Evolutionary conservation across 73 alveolate genomes (phyloP), one percentile per base, ranked within the genome.

Genomic region (Tetrahymena malaccensis): DNA sequence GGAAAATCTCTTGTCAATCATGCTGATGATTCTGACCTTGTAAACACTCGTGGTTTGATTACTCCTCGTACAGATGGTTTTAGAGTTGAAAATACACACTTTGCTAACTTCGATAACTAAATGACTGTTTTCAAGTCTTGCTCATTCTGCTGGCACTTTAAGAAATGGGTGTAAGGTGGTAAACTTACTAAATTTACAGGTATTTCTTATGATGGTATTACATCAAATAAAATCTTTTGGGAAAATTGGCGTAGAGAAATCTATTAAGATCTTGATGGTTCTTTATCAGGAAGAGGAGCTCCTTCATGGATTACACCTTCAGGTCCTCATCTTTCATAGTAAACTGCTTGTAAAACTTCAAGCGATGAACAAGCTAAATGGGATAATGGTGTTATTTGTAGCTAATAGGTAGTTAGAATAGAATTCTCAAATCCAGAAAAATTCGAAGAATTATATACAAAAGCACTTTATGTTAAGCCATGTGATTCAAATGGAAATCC

Each of bases 21-120:
- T 17, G 94, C 94, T 4, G 96, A 85, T 43, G 95, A 58, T 17
- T 34, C 96, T 21, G 35, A 89, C 35, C 89, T 85, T n/a, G 70
- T 31, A 6, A 85, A 85, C 3, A 56, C 96, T 33, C 95, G 97
- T 55, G 99, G 98, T 10, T 16, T 97, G 31, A 96, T 96, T 3
- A 95, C 97, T 5, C 98, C 99, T 34, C 95, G 98, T 94, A 89
- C 97, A n/a, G 98, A 97, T 94, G 97, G 97, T 40, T 85, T 97
- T 35, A 55, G 94, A 43, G 97, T 96, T 22, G 85, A 97, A 84
- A 93, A 93, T 43, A 85, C 85, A 6, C 56, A 96, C 31, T 94
- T 96, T 57, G 95, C 96, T 93, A 96, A 96, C 50, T 96, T 95
- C 94, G 95, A 96, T 50, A 83, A 56, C 34, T 50, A 50, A 31